Base-by-base conservation (phyloP, 2,329 filamentous ascomycete species). In the Penicillium sp. region DNA sequence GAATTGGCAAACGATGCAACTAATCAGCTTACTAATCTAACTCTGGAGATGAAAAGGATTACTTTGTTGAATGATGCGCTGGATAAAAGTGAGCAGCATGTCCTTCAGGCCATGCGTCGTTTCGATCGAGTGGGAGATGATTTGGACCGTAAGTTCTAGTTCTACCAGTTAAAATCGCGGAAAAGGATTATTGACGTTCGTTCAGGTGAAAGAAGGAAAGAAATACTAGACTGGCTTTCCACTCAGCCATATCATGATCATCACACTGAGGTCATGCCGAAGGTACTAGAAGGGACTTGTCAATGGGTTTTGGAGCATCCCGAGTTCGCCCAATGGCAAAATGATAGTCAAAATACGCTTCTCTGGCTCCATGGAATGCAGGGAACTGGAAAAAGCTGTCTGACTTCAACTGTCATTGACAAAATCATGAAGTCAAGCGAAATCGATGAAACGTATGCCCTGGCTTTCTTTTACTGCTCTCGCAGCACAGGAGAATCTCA, bases 221-320 rank as follows among this genome's bases (percentile, higher is more conserved):
- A 36, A 14, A 48, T 48, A 16, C 31, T 48, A 11, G 45, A 48
- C n/a, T 48, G 45, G 45, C 45, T 48, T 13, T 48, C 45, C 5
- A 23, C 21, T 6, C 45, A 48, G n/a, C 29, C 31, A 16, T 36
- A 48, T 34, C 5, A 37, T 26, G 29, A 36, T 37, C 31, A 48
- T 21, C 45, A 48, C 45, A 48, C 29, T 5, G 21, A 24, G 8
- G 37, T 48, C 31, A 33, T 33, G 11, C 19, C 16, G 2, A 48
- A 26, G 8, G 31, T 48, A 10, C 31, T 48, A 7, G 16, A 37
- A 9, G 45, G 45, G 13, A 48, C 45, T 19, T 48, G 45, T 13
- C 16, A 26, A 26, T 48, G 62, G 63, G 39, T 66, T 19, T 45
- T 47, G 28, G 18, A 48, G 23, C 31, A 36, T 11, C 31, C 19